Base-by-base conservation (phyloP, 441 rosid genomes). In the Pelargonium australe region DNA sequence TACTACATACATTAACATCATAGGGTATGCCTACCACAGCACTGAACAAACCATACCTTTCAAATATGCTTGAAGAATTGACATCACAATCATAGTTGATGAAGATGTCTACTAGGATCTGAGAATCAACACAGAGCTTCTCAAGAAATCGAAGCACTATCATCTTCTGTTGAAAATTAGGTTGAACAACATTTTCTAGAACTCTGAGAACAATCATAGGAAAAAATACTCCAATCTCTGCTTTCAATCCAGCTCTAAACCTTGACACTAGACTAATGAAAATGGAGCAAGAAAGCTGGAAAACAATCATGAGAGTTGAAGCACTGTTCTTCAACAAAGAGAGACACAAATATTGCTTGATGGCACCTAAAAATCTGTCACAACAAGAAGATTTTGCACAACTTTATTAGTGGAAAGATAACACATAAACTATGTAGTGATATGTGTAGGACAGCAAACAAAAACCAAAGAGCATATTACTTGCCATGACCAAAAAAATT, bases 251-350 rank as follows among this genome's bases (percentile, higher is more conserved):
- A 74, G 92, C 96, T 68, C 96, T 94, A 76, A 95, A 95, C 77
- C 98, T 91, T 70, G 97, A 87, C 65, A 95, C 98, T 70, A 91
- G 82, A 80, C 98, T 95, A 70, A 95, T 89, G 77, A 91, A 95
- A 76, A 92, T 88, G 75, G 98, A 92, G 85, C 97, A 92, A 71
- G 99, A 92, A 78, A 95, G 98, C 89, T 95, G 97, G 88, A 92
- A 95, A 80, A 90, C 83, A 71, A 95, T 91, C 90, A 95, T 87
- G 65, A 92, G 91, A 71, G 89, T 89, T 4, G 98, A 95, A 74
- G 97, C 91, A 58, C 96, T 92, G 77, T 95, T 91, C 91, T 95
- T 92, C 86, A 95, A 78, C 83, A 92, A 70, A 37, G 99, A 92
- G 70, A 95, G 77, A 78, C 98, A 92, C 75, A 95, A 74, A 80